Base-by-base conservation (phyloP, 2,329 filamentous ascomycete species). In the Fusarium beomiforme region DNA sequence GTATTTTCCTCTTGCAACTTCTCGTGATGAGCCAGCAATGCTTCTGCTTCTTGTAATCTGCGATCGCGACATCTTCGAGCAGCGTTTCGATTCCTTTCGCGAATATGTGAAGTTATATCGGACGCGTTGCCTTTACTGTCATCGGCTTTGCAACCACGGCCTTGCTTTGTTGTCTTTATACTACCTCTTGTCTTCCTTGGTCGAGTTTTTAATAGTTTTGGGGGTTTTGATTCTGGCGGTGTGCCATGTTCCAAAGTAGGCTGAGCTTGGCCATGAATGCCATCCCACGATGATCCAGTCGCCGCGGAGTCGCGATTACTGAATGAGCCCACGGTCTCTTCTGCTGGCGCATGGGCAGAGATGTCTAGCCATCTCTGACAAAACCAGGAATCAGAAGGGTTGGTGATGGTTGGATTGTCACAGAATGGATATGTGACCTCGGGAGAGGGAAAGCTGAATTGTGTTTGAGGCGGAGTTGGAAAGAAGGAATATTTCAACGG, bases 401-500 rank as follows among this genome's bases (percentile, higher is more conserved):
- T 9, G 0, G 7, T 14, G 7, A 26, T 4, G 5, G 8, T 12
- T 10, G 23, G 21, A 24, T 2, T 16, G 2, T 4, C 1, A 4
- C 9, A 3, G 2, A 43, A 21, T 4, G 9, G 7, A 0, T n/a
- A 23, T 4, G 41, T 11, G 9, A 6, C 16, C 5, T 17, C 42
- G n/a, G n/a, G 17, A 3, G 7, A 2, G 4, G 24, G 7, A 6
- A n/a, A 29, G 3, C 8, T 4, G 17, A 46, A 14, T 3, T 46
- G 12, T 9, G 17, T 46, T 9, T 29, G 17, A 6, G 24, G 17
- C 1, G 43, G 43, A 2, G 17, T 14, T 46, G 17, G 43, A 29
- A 14, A 46, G 17, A 8, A 4, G 14, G 43, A 2, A 3, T 14
- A 14, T 6, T 8, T 17, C 2, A 1, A 14, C 8, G 8, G 5